Conservation (phyloP, 2,329 filamentous ascomycete species). For the Bipolaris gigantea region DNA sequence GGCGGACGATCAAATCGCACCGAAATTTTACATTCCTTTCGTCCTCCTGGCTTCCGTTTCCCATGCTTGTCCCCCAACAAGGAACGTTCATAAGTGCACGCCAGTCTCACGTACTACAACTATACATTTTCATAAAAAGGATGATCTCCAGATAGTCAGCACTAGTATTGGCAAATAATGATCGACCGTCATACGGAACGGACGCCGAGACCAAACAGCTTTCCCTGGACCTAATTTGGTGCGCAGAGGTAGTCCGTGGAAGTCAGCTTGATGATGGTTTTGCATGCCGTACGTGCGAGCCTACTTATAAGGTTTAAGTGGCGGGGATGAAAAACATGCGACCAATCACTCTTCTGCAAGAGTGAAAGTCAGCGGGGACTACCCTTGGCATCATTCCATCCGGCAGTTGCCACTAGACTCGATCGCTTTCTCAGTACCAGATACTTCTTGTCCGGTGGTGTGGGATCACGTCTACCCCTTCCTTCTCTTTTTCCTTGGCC, state of each 20-base stretch:
- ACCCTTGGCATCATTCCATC: not conserved
- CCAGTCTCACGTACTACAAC: too few species aligned
- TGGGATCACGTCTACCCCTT: slow-evolving; percentile 56
- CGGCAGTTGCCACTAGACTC: not conserved
- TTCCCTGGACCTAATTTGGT: not conserved
- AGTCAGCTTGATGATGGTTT: not conserved
- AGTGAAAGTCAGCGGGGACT: not conserved
- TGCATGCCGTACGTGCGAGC: not conserved
- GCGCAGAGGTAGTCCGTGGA: not conserved
- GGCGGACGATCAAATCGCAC: too few species aligned
- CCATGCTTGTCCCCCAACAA: not conserved
- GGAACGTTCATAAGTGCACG: too few species aligned
- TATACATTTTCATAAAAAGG: too few species aligned
- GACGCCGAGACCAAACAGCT: not conserved
- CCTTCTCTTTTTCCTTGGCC: slow-evolving; percentile 78
- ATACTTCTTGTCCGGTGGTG: slow-evolving; percentile 92
- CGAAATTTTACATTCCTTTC: too few species aligned
- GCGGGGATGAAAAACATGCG: not conserved
- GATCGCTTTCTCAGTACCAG: slow-evolving; percentile 72
- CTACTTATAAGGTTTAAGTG: not conserved
- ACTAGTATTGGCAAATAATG: slow-evolving; percentile 3
- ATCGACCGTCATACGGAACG: slow-evolving; percentile 1
- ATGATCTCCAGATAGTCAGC: slow-evolving; percentile 5
- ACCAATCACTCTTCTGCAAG: not conserved
- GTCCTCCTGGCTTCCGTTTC: too few species aligned